These are phyloP conservation scores for Penstemon newberryi DNA, from an alignment of 257 asterid species.

Conservation along the genomic window DNA sequence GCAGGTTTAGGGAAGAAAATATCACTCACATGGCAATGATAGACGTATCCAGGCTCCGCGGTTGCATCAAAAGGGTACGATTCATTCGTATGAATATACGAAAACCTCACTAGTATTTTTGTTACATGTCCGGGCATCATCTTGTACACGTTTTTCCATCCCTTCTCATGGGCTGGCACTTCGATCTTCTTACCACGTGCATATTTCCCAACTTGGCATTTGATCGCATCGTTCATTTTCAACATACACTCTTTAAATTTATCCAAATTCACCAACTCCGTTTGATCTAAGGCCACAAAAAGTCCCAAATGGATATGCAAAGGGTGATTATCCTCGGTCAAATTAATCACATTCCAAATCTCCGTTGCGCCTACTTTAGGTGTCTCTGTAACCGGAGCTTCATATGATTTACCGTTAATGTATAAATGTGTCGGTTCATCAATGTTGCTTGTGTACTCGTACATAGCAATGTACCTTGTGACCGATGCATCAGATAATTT, in stretches of 20 bases:
- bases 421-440: constrained; percentile 68
- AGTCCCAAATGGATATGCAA: constrained; percentile 79
- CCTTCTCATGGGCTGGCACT: constrained; percentile 61
- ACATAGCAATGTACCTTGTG: constrained; percentile 65
- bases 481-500: constrained; percentile 25
- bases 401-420: constrained; percentile 66
- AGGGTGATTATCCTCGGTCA: constrained; percentile 85
- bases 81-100: constrained; percentile 63
- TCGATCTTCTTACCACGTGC: constrained; percentile 43
- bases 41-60: constrained; percentile 74
- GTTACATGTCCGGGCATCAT: constrained; percentile 73
- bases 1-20: neutral
- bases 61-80: constrained; percentile 82
- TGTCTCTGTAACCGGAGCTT: constrained; percentile 63
- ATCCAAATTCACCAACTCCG: constrained; percentile 41
- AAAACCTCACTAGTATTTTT: constrained; percentile 56
- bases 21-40: constrained; percentile 82
- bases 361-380: constrained; percentile 71
- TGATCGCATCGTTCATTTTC: constrained; percentile 49
- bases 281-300: constrained; percentile 57
- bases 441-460: constrained; percentile 58
- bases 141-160: constrained; percentile 90
- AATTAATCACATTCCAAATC: constrained; percentile 77
- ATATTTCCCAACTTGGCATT: constrained; percentile 45
- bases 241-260: constrained; percentile 66